Base-by-base conservation (phyloP, 1,284 basidiomycete genomes). In the Fistulinella cinereoalba region DNA sequence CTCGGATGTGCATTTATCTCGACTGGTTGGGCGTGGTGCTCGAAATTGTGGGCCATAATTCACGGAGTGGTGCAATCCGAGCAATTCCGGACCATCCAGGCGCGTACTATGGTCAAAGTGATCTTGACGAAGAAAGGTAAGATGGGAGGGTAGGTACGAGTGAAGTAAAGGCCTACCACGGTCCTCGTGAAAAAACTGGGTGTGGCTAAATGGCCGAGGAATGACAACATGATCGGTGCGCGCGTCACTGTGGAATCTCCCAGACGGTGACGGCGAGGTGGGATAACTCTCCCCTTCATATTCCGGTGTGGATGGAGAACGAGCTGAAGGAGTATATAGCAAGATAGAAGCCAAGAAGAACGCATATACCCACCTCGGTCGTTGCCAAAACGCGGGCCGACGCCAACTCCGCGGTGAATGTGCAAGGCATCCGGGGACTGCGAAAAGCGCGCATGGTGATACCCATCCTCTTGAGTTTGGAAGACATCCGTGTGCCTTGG, bases 311-410 rank as follows among this genome's bases (percentile, higher is more conserved):
- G 71, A 75, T 2, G 74, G 71, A n/a, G 73, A 76, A 13, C 70
- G 71, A 18, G 66, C 50, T 55, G 38, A 47, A 0, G 37, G 27
- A 47, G 50, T 29, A 47, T 50, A 40, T 33, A 45, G n/a, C 31
- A 29, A 24, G 15, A 28, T 29, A 45, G 21, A 44, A 27, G 7
- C 22, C 5, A 34, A 15, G 15, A 7, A 27, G 38, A 50, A 24
- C 65, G 76, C 77, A 80, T 76, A 79, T 63, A 80, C 61, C 56
- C 64, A 79, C 81, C 65, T 52, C 69, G 69, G 29, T 70, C 66
- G 32, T 70, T 68, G 19, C 49, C 42, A 38, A 59, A 53, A n/a
- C n/a, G n/a, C 29, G 29, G n/a, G 29, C n/a, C 4, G 29, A n/a
- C 8, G 29, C 25, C 25, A 37, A 34, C 19, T 28, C 47, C 36